Evolutionary conservation across 164 flowering plant genomes (phyloP).

Genomic region (Tinospora cordifolia): DNA sequence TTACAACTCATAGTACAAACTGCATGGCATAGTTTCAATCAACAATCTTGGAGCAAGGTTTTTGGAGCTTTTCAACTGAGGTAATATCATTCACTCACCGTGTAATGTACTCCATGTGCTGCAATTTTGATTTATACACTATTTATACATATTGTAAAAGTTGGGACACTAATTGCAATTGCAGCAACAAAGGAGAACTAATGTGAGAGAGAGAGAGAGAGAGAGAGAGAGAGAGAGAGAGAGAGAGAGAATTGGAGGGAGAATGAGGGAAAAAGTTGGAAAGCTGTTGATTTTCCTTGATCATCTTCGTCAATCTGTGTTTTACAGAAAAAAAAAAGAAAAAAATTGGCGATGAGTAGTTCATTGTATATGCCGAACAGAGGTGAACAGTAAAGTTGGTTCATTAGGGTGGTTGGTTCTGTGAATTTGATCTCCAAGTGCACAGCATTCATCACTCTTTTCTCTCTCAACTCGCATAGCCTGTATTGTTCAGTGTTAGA

Average conservation of each 20-base stretch:
- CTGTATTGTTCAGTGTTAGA: neutral
- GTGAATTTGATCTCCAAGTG: neutral
- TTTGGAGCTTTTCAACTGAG: constrained; percentile 14
- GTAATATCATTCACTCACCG: constrained; percentile 9
- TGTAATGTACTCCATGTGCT: constrained; percentile 20
- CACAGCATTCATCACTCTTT: neutral
- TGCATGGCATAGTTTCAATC: neutral
- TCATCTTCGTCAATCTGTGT: neutral
- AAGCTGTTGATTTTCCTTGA: neutral
- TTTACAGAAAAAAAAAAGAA: neutral
- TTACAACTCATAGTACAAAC: constrained; percentile 21
- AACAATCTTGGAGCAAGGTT: constrained; percentile 1
- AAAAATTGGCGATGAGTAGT: neutral
- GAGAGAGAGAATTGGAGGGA: neutral
- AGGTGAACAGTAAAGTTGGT: constrained; percentile 1
- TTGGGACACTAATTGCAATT: constrained; percentile 17
- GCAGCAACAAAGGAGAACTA: constrained; percentile 20
- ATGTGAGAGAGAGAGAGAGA: constrained; percentile 6
- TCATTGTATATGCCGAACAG: neutral
- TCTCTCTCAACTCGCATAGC: neutral
- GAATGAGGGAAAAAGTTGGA: too few species aligned
- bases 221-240: neutral
- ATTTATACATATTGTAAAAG: constrained; percentile 22
- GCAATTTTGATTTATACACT: constrained; percentile 27
- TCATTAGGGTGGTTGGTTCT: neutral